These are phyloP conservation scores for Phaseolus lunatus DNA, from an alignment of 306 rosid species.

Conservation along the genomic window DNA sequence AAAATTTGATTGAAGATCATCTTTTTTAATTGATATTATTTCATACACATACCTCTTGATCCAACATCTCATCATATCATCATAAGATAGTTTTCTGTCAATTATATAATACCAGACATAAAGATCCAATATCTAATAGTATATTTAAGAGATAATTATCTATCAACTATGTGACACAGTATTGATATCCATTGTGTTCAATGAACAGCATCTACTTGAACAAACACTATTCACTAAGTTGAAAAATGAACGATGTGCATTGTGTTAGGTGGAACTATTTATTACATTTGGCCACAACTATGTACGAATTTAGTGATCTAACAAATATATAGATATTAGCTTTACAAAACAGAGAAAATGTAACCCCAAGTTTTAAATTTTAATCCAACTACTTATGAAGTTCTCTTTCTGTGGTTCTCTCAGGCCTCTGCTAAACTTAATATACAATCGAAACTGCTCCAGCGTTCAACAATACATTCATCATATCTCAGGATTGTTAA, in stretches of 20 bases:
- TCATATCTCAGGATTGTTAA: too few relatives aligned
- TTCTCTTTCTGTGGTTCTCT: background rate
- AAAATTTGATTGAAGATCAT: too few relatives aligned
- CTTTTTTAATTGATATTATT: too few relatives aligned
- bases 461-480: background rate
- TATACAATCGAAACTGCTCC: background rate
- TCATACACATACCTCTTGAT: too few relatives aligned
- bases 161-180: background rate
- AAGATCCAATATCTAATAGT: background rate
- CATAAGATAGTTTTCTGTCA: background rate
- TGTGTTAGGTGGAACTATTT: constrained; percentile 54
- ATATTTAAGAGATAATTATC: background rate
- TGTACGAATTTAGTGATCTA: constrained; percentile 11
- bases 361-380: background rate
- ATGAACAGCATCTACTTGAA: constrained; percentile 34
- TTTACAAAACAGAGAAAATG: background rate
- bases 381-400: background rate
- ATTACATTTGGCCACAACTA: constrained; percentile 42
- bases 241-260: constrained; percentile 1
- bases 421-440: background rate
- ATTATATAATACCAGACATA: too few relatives aligned
- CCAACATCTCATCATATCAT: background rate
- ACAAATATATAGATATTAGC: background rate
- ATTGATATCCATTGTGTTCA: constrained; percentile 8
- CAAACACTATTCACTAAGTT: constrained; percentile 25